These are phyloP conservation scores for Kwoniella pini DNA, from an alignment of 768 basidiomycete genomes.

Conservation along the genomic window DNA sequence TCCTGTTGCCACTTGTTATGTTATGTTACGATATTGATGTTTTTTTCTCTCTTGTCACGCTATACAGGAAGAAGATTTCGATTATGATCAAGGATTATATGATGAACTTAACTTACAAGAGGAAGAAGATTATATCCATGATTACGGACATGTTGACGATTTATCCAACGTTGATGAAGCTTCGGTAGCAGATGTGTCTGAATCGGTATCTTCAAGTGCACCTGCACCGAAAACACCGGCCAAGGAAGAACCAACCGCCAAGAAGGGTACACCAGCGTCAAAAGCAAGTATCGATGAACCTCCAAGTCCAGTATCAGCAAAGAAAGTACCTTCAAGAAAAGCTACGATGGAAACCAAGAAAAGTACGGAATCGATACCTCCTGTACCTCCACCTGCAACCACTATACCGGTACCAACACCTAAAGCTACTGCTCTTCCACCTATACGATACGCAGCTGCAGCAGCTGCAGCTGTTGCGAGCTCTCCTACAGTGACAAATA, in stretches of 20 bases:
- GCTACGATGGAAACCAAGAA: conserved; percentile 57
- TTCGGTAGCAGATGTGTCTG: conserved; percentile 65
- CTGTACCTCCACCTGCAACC: conserved; percentile 29
- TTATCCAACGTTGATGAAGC: conserved; percentile 68
- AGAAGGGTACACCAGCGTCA: conserved; percentile 33
- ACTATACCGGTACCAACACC: conserved; percentile 59
- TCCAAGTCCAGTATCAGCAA: conserved; percentile 48
- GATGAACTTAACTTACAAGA: conserved; percentile 97
- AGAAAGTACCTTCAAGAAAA: conserved; percentile 49
- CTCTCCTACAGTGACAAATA: conserved; percentile 5
- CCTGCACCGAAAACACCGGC: conserved; percentile 39
- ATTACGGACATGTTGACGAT: conserved; percentile 68
- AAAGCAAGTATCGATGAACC: conserved; percentile 33
- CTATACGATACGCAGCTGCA: conserved; percentile 88
- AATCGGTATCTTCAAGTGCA: conserved; percentile 20
- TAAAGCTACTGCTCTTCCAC: conserved; percentile 51
- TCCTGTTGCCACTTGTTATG: neutral
- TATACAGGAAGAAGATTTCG: conserved; percentile 88
- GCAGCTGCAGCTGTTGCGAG: conserved; percentile 66
- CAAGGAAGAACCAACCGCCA: conserved; percentile 34
- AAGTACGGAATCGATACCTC: conserved; percentile 62
- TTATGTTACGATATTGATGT: neutral
- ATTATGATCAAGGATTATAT: conserved; percentile 95
- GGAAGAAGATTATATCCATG: conserved; percentile 79
- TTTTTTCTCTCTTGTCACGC: neutral